phyloP scores from a whole-genome alignment of 177 flowering plant species.

The Vitis hybrid region DNA sequence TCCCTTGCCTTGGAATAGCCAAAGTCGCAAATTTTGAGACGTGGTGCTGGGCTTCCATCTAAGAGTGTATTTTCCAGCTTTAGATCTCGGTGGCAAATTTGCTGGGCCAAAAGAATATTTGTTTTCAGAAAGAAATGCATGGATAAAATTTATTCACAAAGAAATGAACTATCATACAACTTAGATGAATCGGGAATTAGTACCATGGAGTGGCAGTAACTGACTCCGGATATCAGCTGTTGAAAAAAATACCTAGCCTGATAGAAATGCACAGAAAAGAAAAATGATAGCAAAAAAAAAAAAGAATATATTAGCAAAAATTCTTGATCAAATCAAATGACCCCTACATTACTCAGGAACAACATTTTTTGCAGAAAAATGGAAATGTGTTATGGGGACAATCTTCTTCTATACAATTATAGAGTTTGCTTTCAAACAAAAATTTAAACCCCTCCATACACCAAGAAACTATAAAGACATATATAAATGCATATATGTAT shows the following conservation, averaged over 20 bases:
- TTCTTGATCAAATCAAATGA: background rate
- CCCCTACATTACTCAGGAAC: background rate
- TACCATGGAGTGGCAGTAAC: conserved; percentile 69
- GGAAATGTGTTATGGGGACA: background rate
- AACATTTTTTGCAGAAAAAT: background rate
- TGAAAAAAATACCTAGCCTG: conserved; percentile 53
- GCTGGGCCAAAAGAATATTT: conserved; percentile 31
- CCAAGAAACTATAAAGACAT: too few species aligned
- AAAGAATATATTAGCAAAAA: background rate
- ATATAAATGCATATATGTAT: too few species aligned
- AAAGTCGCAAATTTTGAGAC: conserved; percentile 76
- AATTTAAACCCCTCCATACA: too few species aligned
- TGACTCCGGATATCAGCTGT: conserved; percentile 67
- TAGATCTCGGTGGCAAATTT: conserved; percentile 81
- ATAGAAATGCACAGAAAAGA: background rate
- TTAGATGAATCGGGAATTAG: background rate
- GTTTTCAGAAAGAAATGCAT: background rate
- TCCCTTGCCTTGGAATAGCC: conserved; percentile 68
- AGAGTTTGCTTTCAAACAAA: too few species aligned
- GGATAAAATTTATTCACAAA: background rate
- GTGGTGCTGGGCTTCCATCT: conserved; percentile 63
- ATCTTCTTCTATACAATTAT: too few species aligned
- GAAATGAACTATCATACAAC: background rate
- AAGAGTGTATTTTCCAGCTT: conserved; percentile 76
- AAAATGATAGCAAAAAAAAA: background rate